Base-by-base conservation (phyloP, 805 yeast genomes). In the Candida nanaspora region DNA sequence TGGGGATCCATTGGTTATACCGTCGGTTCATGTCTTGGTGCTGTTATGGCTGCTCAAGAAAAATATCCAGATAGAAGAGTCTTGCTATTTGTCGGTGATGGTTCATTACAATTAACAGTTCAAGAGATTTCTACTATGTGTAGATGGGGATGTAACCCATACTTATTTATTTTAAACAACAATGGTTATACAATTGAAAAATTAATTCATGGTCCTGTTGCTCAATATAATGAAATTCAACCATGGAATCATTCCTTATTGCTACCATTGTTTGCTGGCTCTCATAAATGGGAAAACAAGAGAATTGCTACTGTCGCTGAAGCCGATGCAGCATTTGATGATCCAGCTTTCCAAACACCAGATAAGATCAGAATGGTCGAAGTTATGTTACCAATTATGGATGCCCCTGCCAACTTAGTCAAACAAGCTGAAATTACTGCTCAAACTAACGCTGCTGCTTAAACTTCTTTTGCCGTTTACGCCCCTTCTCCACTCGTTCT, bases 1-100 rank as follows among this genome's bases (percentile, higher is more conserved):
- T 78, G 80, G 77, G 82, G 82, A 52, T 76, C 82, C 41, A 77
- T 78, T 57, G 83, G 84, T 56, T 77, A 62, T 63, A 68, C 82
- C 38, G 76, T 75, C 45, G 82, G 82, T 63, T 76, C 80, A 39
- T 61, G 74, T 30, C 65, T 75, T 43, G 82, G 82, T 59, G 81
- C 81, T 39, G 76, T 70, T 39, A 70, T 75, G 63, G 82, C 80
- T 29, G 78, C 80, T 49, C 73, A 74, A 55, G 83, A 78, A 62
- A 50, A 76, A 39, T 74, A 75, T 56, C 77, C 76, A 52, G 59
- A 59, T 47, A 74, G 67, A 61, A 72, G 84, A 70, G 80, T 75
- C 41, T 68, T 77, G 45, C 60, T 78, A 46, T 78, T 78, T 57
- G 71, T 76, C 49, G 83, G 83, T 66, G 84, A 78, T 60, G 83